A percentile compares a stretch with the other conserved stretches of the same genome.
phyloP scores from a whole-genome alignment of 139 green algal species.

The Eudorina sp. region DNA sequence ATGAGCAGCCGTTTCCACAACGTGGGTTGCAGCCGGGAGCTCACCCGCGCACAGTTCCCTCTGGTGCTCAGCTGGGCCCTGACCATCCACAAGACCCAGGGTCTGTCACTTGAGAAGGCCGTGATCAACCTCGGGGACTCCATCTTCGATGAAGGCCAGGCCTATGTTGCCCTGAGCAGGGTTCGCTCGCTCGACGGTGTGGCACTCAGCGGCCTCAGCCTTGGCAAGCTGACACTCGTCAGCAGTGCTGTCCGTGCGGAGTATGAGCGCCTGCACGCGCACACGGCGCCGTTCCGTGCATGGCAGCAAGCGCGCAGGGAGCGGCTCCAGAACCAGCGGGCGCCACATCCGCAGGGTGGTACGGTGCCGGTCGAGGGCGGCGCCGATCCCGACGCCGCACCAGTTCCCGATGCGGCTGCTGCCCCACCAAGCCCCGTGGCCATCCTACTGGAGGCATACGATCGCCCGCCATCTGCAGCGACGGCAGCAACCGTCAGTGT shows the following conservation, averaged over 20 bases:
- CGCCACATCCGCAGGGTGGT: too few species aligned
- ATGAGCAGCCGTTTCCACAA: neutral
- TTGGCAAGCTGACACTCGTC: neutral
- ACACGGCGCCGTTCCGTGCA: neutral
- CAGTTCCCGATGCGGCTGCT: too few species aligned
- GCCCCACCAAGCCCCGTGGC: too few species aligned
- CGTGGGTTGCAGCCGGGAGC: neutral
- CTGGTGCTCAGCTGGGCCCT: constrained; percentile 47
- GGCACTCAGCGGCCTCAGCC: neutral
- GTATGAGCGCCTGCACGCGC: neutral
- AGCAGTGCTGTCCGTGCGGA: neutral
- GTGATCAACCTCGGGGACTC: constrained; percentile 48
- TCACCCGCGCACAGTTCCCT: constrained; percentile 14
- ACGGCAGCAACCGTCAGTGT: neutral
- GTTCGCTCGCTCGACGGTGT: neutral
- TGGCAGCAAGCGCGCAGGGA: neutral
- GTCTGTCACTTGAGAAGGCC: constrained; percentile 43
- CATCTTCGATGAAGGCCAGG: constrained; percentile 76
- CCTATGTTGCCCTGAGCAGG: constrained; percentile 76
- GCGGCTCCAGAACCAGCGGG: too few species aligned
- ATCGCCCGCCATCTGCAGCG: neutral
- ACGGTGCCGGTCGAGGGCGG: too few species aligned
- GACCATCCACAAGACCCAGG: constrained; percentile 53
- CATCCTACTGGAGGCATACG: too few species aligned
- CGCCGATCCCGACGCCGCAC: too few species aligned